Evolutionary conservation across 164 flowering plant genomes (phyloP), one percentile per base, ranked within the genome.

Genomic region (Umbilicus rupestris): DNA sequence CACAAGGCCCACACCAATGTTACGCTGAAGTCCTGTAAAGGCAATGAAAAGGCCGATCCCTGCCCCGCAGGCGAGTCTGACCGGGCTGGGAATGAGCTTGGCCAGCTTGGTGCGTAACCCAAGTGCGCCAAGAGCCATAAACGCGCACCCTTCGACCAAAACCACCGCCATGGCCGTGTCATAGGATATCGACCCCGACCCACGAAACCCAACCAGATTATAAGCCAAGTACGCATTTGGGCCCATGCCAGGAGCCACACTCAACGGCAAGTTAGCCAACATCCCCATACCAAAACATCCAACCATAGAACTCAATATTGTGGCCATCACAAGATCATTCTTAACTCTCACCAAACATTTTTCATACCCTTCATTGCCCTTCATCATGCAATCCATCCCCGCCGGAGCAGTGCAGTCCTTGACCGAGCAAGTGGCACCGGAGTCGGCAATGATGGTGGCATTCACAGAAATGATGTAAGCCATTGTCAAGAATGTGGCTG

Each of bases 11-110:
- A 92, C 26, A 0, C 95, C 96, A 63, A 84, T 83, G 35, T 80
- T 81, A 41, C 74, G 66, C 62, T 89, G 92, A 2, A 92, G 73
- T 65, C 98, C 98, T n/a, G 81, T 81, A 49, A 92, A 92, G 0
- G 98, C 94, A 5, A 92, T 87, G 69, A 89, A 92, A 42, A 92
- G 79, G 26, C 97, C 97, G 19, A 92, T 87, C 0, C 97, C 97
- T 0, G 85, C 92, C 0, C 87, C 92, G 26, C 80, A 78, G 8
- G 90, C 87, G 0, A 86, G 78, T 59, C 98, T 76, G 42, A 92
- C 82, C 0, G 90, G 68, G 0, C 70, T 75, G 0, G 98, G 96
- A 0, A 89, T 78, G 46, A 87, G 68, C 39, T 85, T 78, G 16
- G 96, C 94, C 3, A 92, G 71, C 81, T 74, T 84, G 1, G 86